Evolutionary conservation across 768 basidiomycete genomes (phyloP).

Genomic region (Suillus ampliporus): DNA sequence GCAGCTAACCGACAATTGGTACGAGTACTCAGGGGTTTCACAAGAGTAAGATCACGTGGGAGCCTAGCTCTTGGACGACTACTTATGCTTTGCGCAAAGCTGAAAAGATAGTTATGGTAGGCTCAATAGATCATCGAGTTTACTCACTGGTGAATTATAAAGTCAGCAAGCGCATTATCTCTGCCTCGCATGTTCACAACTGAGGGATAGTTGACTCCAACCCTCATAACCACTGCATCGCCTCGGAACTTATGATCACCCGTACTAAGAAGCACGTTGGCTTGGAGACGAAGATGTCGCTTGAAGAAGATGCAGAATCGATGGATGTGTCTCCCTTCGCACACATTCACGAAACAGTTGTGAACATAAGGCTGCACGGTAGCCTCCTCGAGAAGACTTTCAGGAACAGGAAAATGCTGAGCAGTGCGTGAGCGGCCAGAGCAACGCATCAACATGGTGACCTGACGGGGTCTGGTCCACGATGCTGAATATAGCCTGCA

Average conservation of each 20-base stretch:
- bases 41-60: slow-evolving; percentile 1
- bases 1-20: not conserved
- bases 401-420: slow-evolving; percentile 9
- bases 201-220: not conserved
- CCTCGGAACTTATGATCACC: not conserved
- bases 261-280: not conserved
- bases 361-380: slow-evolving; percentile 14
- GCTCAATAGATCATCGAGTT: not conserved
- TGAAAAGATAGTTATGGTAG: slow-evolving; percentile 8
- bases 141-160: slow-evolving; percentile 13
- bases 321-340: slow-evolving; percentile 8
- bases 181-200: slow-evolving; percentile 16
- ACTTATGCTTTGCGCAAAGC: slow-evolving; percentile 6
- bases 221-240: slow-evolving; percentile 12
- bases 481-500: slow-evolving; percentile 14
- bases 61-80: not conserved
- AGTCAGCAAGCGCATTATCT: slow-evolving; percentile 13
- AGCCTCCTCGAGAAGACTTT: slow-evolving; percentile 12
- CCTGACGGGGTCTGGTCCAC: slow-evolving; percentile 7
- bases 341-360: slow-evolving; percentile 10
- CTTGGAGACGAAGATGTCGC: slow-evolving; percentile 5
- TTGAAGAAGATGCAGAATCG: slow-evolving; percentile 18
- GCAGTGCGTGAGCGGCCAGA: not conserved
- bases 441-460: slow-evolving; percentile 7
- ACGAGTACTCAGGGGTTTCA: not conserved